Evolutionary conservation across 169 alveolate genomes (phyloP).

Genomic region (Plasmodium blacklocki): DNA sequence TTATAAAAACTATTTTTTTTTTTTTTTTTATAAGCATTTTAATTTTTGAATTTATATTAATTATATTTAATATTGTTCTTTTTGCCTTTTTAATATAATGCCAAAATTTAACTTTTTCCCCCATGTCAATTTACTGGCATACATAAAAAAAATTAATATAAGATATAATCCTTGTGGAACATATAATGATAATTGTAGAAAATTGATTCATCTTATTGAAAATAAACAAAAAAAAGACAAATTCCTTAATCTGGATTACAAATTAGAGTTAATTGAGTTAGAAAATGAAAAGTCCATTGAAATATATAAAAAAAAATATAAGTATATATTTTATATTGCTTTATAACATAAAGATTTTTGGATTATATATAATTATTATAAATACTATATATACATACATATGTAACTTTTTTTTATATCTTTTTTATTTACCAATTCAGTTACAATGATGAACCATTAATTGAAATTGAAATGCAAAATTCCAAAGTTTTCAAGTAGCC

Average conservation of each 20-base stretch:
- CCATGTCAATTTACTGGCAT: conserved; percentile 66
- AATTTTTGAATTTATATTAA: not conserved
- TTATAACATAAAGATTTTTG: not conserved
- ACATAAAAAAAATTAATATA: conserved; percentile 57
- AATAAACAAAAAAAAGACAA: conserved; percentile 70
- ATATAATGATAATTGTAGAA: conserved; percentile 68
- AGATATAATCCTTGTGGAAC: conserved; percentile 66
- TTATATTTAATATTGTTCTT: not conserved
- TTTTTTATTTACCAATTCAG: conserved; percentile 12
- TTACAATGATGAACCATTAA: conserved; percentile 70
- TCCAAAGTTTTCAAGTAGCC: conserved; percentile 63
- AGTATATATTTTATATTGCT: not conserved
- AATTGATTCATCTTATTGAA: conserved; percentile 64
- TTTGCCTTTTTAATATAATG: conserved; percentile 45
- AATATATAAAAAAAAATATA: not conserved
- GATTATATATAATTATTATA: not conserved
- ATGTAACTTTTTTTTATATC: not conserved
- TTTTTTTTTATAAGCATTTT: not conserved
- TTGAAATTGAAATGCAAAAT: conserved; percentile 75
- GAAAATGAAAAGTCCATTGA: not conserved
- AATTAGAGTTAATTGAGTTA: conserved; percentile 65
- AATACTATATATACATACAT: not conserved
- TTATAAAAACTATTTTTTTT: not conserved
- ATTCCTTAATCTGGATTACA: conserved; percentile 64
- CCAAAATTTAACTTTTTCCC: conserved; percentile 76